Conservation (phyloP, 768 basidiomycete genomes). For the Ephemerocybe angulata region DNA sequence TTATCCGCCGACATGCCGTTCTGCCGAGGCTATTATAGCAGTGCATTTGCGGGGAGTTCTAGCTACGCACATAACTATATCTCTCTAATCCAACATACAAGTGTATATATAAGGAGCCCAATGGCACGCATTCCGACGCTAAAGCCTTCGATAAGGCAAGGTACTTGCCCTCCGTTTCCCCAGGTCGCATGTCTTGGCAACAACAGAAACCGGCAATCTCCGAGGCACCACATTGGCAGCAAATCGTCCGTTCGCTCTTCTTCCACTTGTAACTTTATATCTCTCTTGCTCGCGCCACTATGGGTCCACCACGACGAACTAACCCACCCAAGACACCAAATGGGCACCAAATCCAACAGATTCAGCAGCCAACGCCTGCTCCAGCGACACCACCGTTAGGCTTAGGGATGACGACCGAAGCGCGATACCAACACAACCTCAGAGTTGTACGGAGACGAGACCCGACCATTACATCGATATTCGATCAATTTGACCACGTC, state of each 20-base stretch:
- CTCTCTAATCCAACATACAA: no score
- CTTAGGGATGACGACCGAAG: constrained; percentile 59
- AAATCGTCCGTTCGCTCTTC: neutral
- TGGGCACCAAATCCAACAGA: neutral
- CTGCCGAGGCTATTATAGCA: no score
- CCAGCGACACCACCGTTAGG: constrained; percentile 15
- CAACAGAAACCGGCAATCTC: neutral
- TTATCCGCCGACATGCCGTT: no score
- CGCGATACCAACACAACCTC: constrained; percentile 73
- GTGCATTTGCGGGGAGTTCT: no score
- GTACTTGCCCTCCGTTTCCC: no score
- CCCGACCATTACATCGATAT: constrained; percentile 72
- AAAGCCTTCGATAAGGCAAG: no score
- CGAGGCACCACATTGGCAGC: neutral
- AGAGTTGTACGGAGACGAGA: constrained; percentile 77
- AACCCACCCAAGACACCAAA: constrained; percentile 2
- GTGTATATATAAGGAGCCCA: no score
- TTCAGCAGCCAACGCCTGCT: neutral
- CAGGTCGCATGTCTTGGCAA: no score
- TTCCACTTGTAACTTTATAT: neutral
- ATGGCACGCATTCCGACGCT: no score
- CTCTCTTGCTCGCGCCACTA: neutral
- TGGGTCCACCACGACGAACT: constrained; percentile 1
- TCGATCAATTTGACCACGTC: constrained; percentile 87
- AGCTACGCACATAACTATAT: no score